Evolutionary conservation across 805 yeast genomes (phyloP), one percentile per base, ranked within the genome.

Genomic region (Saccharomycopsis vini): DNA sequence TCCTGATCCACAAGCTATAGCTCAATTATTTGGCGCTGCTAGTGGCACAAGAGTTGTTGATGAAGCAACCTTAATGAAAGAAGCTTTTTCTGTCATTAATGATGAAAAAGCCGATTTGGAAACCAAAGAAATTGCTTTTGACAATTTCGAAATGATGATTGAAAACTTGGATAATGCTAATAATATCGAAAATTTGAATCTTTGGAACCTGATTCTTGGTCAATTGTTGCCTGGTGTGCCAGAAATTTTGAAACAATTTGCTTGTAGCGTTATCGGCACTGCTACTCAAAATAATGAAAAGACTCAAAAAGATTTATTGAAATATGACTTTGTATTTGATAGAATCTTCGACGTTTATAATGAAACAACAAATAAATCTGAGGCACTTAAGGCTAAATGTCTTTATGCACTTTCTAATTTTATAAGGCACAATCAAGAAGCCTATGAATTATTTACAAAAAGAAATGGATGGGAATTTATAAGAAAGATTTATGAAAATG

Each of bases 141-240:
- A 90, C 52, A 86, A 87, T 59, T 82, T 90, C 56, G 96, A 90
- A 60, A 87, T 89, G 90, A 67, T 90, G 41, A 81, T 92, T 39
- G 97, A 90, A 58, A 88, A 88, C 56, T 62, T 90, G 48, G 97
- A 92, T 61, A 92, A 92, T 60, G 97, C 97, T 20, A 89, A 90
- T 62, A 87, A 87, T 56, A 79, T 90, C 52, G 90, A 84, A 51
- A 83, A 81, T 54, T 58, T 89, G 68, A 75, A 77, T 51, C 70
- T 88, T 50, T 92, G 97, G 98, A 76, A 71, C 19, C 67, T 79
- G 2, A 59, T 89, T 35, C 65, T 87, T n/a, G 58, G 61, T 1
- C 72, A 73, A 42, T 64, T 88, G 40, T 63, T 65, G 24, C 64
- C 64, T 28, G 62, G 66, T 5, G n/a, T n/a, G n/a, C 64, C 66